Evolutionary conservation across 768 basidiomycete species (phyloP).

Genomic region (Lentinus tigrinus): DNA sequence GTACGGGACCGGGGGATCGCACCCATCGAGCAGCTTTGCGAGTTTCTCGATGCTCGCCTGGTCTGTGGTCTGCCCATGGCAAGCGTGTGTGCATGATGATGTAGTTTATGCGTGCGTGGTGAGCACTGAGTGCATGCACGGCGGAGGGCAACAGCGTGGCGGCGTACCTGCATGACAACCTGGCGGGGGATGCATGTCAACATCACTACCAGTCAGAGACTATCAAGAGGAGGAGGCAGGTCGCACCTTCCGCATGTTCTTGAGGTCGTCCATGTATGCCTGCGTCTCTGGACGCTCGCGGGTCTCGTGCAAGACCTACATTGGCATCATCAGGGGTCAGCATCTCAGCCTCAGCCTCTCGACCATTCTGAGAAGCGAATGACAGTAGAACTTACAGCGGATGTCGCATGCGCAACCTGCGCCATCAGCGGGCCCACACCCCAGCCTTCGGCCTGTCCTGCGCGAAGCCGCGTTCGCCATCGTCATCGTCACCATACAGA

Average conservation of each 20-base stretch:
- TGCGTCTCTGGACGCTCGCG: slow-evolving; percentile 37
- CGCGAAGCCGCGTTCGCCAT: neutral
- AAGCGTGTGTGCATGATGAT: neutral
- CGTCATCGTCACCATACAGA: neutral
- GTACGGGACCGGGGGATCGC: slow-evolving; percentile 33
- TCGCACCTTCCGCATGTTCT: slow-evolving; percentile 42
- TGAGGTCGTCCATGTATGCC: slow-evolving; percentile 37
- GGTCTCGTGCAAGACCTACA: slow-evolving; percentile 40
- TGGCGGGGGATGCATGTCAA: slow-evolving; percentile 14
- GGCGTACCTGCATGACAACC: slow-evolving; percentile 43
- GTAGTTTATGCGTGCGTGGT: too few species aligned
- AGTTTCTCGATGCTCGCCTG: slow-evolving; percentile 33
- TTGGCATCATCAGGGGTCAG: neutral
- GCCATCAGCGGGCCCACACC: slow-evolving; percentile 45
- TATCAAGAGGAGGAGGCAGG: neutral
- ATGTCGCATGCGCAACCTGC: slow-evolving; percentile 43
- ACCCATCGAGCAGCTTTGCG: slow-evolving; percentile 26
- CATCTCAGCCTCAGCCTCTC: too few species aligned
- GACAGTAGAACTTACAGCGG: slow-evolving; percentile 31
- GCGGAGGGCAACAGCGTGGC: too few species aligned
- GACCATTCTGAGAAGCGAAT: too few species aligned
- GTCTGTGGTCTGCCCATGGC: slow-evolving; percentile 32
- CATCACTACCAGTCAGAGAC: too few species aligned
- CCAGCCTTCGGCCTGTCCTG: slow-evolving; percentile 38
- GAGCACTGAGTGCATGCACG: too few species aligned